Evolutionary conservation across 2,329 filamentous ascomycete species (phyloP).

Genomic region (Sphaerulina vaccinii): DNA sequence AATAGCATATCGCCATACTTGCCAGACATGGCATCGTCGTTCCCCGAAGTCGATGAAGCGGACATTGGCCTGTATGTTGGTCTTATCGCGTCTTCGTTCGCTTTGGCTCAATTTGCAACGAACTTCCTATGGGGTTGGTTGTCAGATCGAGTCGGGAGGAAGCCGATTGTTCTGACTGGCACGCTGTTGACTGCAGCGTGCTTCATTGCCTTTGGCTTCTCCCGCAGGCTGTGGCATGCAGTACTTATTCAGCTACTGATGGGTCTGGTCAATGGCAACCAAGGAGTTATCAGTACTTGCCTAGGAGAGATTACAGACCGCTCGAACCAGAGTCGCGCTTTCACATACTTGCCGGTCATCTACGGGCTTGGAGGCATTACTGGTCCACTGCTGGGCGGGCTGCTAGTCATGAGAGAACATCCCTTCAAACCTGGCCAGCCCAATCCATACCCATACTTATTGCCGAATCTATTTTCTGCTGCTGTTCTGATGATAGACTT

Average conservation of each 20-base stretch:
- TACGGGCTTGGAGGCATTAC: slow-evolving; percentile 94
- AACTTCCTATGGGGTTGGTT: slow-evolving; percentile 90
- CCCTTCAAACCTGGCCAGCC: slow-evolving; percentile 53
- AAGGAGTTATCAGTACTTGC: slow-evolving; percentile 88
- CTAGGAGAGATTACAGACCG: slow-evolving; percentile 92
- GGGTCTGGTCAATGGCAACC: slow-evolving; percentile 93
- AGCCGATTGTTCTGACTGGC: slow-evolving; percentile 77
- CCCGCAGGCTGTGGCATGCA: slow-evolving; percentile 76
- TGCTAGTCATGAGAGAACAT: slow-evolving; percentile 67
- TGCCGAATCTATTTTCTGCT: slow-evolving; percentile 78
- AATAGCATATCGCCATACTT: slow-evolving; percentile 97
- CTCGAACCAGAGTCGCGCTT: slow-evolving; percentile 89
- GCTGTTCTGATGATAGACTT: slow-evolving; percentile 70
- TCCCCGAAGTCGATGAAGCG: slow-evolving; percentile 71
- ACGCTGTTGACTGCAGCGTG: slow-evolving; percentile 79
- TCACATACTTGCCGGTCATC: slow-evolving; percentile 92
- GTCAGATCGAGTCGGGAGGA: slow-evolving; percentile 74
- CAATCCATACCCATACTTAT: slow-evolving; percentile 74
- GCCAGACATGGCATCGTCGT: slow-evolving; percentile 83
- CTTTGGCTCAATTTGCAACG: slow-evolving; percentile 84
- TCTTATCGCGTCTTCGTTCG: slow-evolving; percentile 84
- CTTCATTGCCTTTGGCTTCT: slow-evolving; percentile 86
- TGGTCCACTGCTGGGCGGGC: slow-evolving; percentile 83
- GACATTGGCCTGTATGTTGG: slow-evolving; percentile 87
- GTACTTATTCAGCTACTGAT: slow-evolving; percentile 83